Percentiles rank a stretch among this genome's conserved stretches.
Conservation (phyloP, 257 asterid genomes). For the Linaria vulgaris region DNA sequence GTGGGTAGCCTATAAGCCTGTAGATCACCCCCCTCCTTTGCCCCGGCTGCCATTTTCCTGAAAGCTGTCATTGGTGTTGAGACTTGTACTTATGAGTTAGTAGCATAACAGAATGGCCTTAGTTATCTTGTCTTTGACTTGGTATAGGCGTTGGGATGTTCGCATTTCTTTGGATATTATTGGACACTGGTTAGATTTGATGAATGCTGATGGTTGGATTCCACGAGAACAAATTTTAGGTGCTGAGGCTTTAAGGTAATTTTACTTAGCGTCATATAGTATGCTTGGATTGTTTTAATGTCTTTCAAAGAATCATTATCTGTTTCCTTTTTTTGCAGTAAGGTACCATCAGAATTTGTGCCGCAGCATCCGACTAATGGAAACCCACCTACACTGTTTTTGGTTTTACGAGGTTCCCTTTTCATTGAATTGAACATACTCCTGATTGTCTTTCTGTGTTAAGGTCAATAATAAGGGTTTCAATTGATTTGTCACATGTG, state of each 20-base stretch:
- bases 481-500: conserved; percentile 18
- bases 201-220: conserved; percentile 98
- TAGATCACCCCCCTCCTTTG: neutral
- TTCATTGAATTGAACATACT: conserved; percentile 10
- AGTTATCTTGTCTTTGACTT: conserved; percentile 23
- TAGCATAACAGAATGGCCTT: neutral
- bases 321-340: conserved; percentile 53
- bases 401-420: conserved; percentile 69
- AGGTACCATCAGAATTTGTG: conserved; percentile 95
- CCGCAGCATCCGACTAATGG: conserved; percentile 90
- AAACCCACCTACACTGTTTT: conserved; percentile 90
- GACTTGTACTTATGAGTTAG: neutral
- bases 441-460: conserved; percentile 6
- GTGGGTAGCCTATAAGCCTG: conserved; percentile 46
- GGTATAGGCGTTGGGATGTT: conserved; percentile 93
- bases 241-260: conserved; percentile 89
- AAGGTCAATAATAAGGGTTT: conserved; percentile 13
- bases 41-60: conserved; percentile 3
- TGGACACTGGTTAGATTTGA: conserved; percentile 97
- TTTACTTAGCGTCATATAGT: conserved; percentile 22
- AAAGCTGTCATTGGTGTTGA: conserved; percentile 18
- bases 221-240: conserved; percentile 99
- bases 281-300: neutral
- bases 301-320: conserved; percentile 16
- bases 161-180: conserved; percentile 79